Conservation (phyloP, 805 yeast genomes). For the Myxozyma mucilagina region DNA sequence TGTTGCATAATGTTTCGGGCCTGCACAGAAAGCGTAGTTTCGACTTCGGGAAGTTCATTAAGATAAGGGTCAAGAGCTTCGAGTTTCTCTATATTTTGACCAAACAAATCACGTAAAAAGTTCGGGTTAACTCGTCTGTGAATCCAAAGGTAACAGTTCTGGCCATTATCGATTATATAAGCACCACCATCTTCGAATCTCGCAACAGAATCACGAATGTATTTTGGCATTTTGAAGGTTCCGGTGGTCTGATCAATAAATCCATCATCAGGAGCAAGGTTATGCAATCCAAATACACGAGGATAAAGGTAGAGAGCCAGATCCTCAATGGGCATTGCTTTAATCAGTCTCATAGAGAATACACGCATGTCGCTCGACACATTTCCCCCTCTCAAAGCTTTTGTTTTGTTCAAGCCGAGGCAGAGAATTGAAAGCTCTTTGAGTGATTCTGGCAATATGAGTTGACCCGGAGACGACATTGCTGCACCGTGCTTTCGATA, state of each 20-base stretch:
- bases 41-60: constrained; percentile 69
- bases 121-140: constrained; percentile 67
- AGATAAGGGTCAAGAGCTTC: constrained; percentile 51
- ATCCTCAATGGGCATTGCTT: constrained; percentile 55
- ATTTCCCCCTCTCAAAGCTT: constrained; percentile 55
- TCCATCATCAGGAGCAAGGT: constrained; percentile 59
- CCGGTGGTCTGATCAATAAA: constrained; percentile 40
- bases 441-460: constrained; percentile 80
- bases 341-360: constrained; percentile 52
- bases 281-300: constrained; percentile 70
- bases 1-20: constrained; percentile 62
- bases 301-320: constrained; percentile 76
- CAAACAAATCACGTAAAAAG: constrained; percentile 74
- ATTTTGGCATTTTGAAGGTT: constrained; percentile 53
- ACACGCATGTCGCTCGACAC: constrained; percentile 65
- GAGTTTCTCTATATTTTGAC: constrained; percentile 48
- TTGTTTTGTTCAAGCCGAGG: constrained; percentile 68
- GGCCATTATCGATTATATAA: constrained; percentile 73
- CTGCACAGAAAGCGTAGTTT: constrained; percentile 67
- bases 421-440: constrained; percentile 67
- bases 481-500: constrained; percentile 52
- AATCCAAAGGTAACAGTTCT: constrained; percentile 58
- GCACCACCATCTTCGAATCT: constrained; percentile 66
- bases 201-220: constrained; percentile 48
- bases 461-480: constrained; percentile 53